Evolutionary conservation across 1,284 basidiomycete species (phyloP).

Genomic region (Kwoniella shivajii): DNA sequence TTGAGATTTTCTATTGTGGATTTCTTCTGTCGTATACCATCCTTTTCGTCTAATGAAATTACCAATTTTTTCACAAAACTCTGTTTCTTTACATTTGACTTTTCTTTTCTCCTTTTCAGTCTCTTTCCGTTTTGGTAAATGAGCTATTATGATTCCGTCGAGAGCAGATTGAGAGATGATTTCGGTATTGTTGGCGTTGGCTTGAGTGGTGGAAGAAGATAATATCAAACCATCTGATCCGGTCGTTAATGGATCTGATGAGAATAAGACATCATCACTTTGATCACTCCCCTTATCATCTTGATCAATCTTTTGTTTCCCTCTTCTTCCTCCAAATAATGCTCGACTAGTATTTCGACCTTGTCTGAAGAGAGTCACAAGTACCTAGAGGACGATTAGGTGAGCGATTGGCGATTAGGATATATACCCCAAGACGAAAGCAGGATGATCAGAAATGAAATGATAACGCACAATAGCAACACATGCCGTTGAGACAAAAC

Average conservation of each 20-base stretch:
- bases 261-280: neutral
- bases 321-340: conserved; percentile 9
- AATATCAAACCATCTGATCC: too few relatives aligned
- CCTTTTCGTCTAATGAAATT: conserved; percentile 5
- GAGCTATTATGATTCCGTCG: too few relatives aligned
- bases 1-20: neutral
- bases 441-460: neutral
- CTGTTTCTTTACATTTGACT: neutral
- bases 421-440: too few relatives aligned
- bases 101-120: neutral
- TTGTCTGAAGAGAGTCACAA: conserved; percentile 35
- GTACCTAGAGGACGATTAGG: conserved; percentile 19
- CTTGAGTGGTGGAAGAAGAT: too few relatives aligned
- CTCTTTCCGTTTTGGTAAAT: too few relatives aligned
- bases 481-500: conserved; percentile 3
- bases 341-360: conserved; percentile 34
- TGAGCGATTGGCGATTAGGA: neutral
- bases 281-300: neutral
- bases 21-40: neutral
- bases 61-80: neutral
- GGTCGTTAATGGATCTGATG: neutral
- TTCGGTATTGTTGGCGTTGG: too few relatives aligned
- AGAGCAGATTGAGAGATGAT: too few relatives aligned
- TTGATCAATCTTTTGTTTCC: conserved; percentile 1
- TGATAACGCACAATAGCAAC: neutral